phyloP scores from a whole-genome alignment of 2,329 filamentous ascomycete species.

The Zasmidium cellare region DNA sequence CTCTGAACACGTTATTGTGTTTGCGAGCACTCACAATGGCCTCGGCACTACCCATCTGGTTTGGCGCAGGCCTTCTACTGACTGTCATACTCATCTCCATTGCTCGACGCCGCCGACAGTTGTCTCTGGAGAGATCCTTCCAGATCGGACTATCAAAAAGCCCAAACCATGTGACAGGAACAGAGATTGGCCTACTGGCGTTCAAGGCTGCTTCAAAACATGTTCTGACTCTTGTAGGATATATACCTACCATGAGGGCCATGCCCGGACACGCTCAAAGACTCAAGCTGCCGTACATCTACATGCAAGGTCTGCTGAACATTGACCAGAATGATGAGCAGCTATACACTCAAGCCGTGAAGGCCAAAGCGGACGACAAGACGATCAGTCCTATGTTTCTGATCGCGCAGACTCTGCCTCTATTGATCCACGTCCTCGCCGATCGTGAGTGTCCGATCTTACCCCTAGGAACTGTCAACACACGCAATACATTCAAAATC shows the following conservation, averaged over 20 bases:
- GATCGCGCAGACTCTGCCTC: conserved; percentile 12
- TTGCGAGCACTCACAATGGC: background rate
- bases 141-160: background rate
- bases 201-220: background rate
- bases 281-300: background rate
- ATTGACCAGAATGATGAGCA: background rate
- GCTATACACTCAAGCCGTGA: background rate
- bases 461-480: conserved; percentile 22
- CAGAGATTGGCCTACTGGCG: background rate
- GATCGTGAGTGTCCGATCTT: conserved; percentile 15
- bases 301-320: background rate
- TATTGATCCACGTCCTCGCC: conserved; percentile 14
- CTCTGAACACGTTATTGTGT: no score
- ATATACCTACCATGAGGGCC: background rate
- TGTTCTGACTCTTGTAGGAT: background rate
- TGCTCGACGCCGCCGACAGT: background rate
- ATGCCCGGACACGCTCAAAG: background rate
- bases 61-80: background rate
- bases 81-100: background rate
- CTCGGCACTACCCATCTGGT: background rate
- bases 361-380: background rate
- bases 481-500: conserved; percentile 15
- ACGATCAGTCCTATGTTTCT: conserved; percentile 8
- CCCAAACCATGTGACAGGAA: background rate
- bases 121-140: background rate